Base-by-base conservation (phyloP, 768 basidiomycete species). In the Boletus pseudo-olivaceus region DNA sequence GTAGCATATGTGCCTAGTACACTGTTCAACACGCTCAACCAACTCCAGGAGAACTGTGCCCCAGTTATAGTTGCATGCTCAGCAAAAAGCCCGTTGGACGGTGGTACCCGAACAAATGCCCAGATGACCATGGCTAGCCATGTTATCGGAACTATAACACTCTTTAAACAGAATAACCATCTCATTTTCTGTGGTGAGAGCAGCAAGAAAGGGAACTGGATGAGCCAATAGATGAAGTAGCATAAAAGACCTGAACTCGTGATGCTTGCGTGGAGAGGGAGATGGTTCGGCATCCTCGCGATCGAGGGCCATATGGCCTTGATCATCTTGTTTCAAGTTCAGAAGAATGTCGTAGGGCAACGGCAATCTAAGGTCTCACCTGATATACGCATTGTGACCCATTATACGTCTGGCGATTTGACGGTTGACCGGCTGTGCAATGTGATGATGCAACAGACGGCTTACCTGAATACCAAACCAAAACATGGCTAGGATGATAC, bases 301-400 rank as follows among this genome's bases (percentile, higher is more conserved):
- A 82, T 77, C 1, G 84, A 84, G 0, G 90, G 90, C 90, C 90
- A 91, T 34, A 92, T 88, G 0, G 90, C 89, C 67, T 87, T 89
- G 14, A 90, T 72, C 87, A 88, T 89, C 71, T 70, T 46, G n/a
- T n/a, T n/a, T n/a, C n/a, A n/a, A n/a, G n/a, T n/a, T n/a, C n/a
- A n/a, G 35, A 39, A 39, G 17, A 46, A 40, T 23, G 39, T 11
- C 34, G 35, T 17, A n/a, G n/a, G n/a, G n/a, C n/a, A n/a, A n/a
- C n/a, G n/a, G n/a, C n/a, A n/a, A 10, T 38, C 27, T 15, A 19
- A 49, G 4, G 45, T 49, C 23, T 37, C 53, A 70, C 75, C 67
- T 89, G 88, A 62, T 88, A 87, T 20, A 90, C 76, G 53, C 83
- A 86, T 68, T 90, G 84, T n/a, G 84, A 85, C 8, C 87, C 83